Evolutionary conservation across 208 protist species (phyloP).

Genomic region (Trypanosoma mega): DNA sequence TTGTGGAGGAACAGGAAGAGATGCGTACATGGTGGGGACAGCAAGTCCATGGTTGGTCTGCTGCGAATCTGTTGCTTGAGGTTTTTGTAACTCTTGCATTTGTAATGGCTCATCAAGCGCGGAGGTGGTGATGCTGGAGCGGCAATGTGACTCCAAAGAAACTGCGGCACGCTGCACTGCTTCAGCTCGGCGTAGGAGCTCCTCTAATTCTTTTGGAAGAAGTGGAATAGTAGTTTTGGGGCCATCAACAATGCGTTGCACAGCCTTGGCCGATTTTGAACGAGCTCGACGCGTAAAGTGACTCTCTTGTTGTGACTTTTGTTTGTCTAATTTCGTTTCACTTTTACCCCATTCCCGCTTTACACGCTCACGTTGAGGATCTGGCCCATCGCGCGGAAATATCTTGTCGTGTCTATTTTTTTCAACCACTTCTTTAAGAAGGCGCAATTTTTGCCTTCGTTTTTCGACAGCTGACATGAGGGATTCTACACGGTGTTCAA

Average conservation of each 20-base stretch:
- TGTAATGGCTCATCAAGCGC: background rate
- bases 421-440: constrained; percentile 67
- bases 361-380: constrained; percentile 43
- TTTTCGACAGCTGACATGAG: constrained; percentile 71
- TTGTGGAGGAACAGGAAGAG: constrained; percentile 23
- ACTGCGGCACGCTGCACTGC: constrained; percentile 33
- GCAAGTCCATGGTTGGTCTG: background rate
- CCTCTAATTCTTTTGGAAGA: constrained; percentile 43
- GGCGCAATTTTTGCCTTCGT: constrained; percentile 71
- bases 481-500: constrained; percentile 61
- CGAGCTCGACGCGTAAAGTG: constrained; percentile 23
- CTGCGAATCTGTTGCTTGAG: no score
- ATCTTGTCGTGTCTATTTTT: constrained; percentile 73
- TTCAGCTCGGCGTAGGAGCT: constrained; percentile 32
- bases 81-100: no score
- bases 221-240: constrained; percentile 40
- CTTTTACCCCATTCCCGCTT: constrained; percentile 31
- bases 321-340: constrained; percentile 3
- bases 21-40: constrained; percentile 4
- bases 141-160: constrained; percentile 44
- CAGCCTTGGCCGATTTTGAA: constrained; percentile 36
- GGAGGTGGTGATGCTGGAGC: constrained; percentile 8
- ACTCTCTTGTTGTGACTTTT: no score
- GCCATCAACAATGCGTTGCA: constrained; percentile 69
- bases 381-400: constrained; percentile 40